These are phyloP conservation scores for Ophiostoma triangulosporum DNA, from an alignment of 2,329 filamentous ascomycete species.

Conservation along the genomic window DNA sequence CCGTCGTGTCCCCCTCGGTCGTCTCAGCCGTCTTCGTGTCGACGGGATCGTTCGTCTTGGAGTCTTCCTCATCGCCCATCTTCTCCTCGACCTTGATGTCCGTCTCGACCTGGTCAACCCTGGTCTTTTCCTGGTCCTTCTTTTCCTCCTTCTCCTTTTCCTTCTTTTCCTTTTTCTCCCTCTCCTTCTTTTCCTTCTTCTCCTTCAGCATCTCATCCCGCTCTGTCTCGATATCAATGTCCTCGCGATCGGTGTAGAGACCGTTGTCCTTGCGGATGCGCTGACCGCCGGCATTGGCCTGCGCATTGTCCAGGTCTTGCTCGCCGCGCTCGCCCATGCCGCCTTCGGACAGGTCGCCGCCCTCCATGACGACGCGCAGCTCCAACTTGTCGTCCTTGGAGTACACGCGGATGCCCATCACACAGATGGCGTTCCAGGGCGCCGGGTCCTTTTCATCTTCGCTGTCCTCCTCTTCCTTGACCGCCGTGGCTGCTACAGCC, in stretches of 20 bases:
- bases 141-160: conserved; percentile 11
- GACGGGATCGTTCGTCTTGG: background rate
- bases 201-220: conserved; percentile 15
- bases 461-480: conserved; percentile 32
- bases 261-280: conserved; percentile 19
- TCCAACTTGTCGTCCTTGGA: conserved; percentile 40
- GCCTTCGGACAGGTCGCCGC: conserved; percentile 36
- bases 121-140: conserved; percentile 10
- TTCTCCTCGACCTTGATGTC: conserved; percentile 17
- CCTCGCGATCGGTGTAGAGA: conserved; percentile 8
- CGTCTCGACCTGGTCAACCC: conserved; percentile 12
- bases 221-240: conserved; percentile 14
- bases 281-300: conserved; percentile 38
- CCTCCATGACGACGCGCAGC: conserved; percentile 42
- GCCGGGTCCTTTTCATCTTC: conserved; percentile 43
- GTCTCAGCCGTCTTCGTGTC: background rate
- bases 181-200: conserved; percentile 3
- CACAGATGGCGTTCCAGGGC: conserved; percentile 50
- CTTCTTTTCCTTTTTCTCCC: conserved; percentile 19
- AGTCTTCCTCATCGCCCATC: conserved; percentile 9
- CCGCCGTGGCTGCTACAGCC: conserved; percentile 24
- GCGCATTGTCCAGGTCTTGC: conserved; percentile 42
- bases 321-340: conserved; percentile 45
- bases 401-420: conserved; percentile 48
- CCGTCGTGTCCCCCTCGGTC: background rate